phyloP scores from a whole-genome alignment of 2,329 filamentous ascomycete genomes.

The Arthrobotrys sphaeroides region DNA sequence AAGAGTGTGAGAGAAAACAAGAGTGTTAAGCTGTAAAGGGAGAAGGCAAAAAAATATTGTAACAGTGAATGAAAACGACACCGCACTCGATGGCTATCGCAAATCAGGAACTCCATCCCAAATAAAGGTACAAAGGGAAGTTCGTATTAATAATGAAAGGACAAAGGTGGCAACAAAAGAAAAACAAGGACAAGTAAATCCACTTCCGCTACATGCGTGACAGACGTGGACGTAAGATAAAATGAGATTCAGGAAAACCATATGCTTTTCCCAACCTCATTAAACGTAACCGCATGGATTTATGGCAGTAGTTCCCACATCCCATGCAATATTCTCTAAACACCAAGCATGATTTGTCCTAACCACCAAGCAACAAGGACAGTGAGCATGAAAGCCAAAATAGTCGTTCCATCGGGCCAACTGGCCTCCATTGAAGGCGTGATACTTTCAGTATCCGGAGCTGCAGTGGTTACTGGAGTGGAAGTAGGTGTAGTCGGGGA shows the following conservation, averaged over 20 bases:
- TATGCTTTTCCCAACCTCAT: slow-evolving; percentile 56
- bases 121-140: slow-evolving; percentile 52
- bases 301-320: slow-evolving; percentile 56
- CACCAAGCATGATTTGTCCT: slow-evolving; percentile 15
- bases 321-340: slow-evolving; percentile 33
- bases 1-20: background rate
- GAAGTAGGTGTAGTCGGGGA: background rate
- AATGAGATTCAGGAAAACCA: slow-evolving; percentile 58
- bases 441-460: background rate
- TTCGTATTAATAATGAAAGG: slow-evolving; percentile 54
- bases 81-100: slow-evolving; percentile 57
- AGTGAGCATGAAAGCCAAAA: slow-evolving; percentile 12
- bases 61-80: slow-evolving; percentile 52
- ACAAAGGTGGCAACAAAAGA: slow-evolving; percentile 54
- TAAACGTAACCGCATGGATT: slow-evolving; percentile 55
- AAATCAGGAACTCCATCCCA: slow-evolving; percentile 56
- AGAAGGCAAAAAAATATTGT: slow-evolving; percentile 41
- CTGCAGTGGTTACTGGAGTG: background rate
- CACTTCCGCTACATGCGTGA: slow-evolving; percentile 55
- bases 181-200: slow-evolving; percentile 49
- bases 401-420: slow-evolving; percentile 37
- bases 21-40: background rate
- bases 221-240: slow-evolving; percentile 56
- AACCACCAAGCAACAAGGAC: slow-evolving; percentile 27
- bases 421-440: background rate